These are phyloP conservation scores for Trichophyton equinum DNA, from an alignment of 2,329 filamentous ascomycete genomes.

Conservation along the genomic window DNA sequence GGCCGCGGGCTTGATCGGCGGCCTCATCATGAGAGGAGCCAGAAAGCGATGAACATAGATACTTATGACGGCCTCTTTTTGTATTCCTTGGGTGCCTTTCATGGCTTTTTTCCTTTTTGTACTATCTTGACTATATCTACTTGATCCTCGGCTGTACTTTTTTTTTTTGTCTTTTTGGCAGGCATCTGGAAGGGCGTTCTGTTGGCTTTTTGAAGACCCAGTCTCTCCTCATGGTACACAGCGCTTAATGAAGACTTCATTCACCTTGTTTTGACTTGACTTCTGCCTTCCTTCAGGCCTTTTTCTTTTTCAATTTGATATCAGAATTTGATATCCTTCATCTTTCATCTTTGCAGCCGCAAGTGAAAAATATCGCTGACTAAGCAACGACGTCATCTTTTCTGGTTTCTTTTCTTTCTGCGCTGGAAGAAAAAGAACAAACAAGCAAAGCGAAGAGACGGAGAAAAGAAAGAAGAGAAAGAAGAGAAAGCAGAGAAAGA, in stretches of 20 bases:
- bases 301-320: background rate
- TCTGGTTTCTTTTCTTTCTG: background rate
- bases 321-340: background rate
- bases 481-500: background rate
- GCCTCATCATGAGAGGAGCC: constrained; percentile 66
- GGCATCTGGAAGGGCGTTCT: background rate
- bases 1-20: constrained; percentile 83
- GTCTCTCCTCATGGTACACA: background rate
- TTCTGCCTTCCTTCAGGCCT: background rate
- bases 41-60: constrained; percentile 40
- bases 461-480: background rate
- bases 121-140: background rate
- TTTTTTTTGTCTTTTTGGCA: background rate
- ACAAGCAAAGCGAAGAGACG: background rate
- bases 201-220: background rate
- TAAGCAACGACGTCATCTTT: background rate
- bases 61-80: background rate
- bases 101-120: background rate
- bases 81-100: background rate
- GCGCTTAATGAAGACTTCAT: background rate
- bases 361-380: background rate
- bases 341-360: background rate
- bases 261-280: background rate
- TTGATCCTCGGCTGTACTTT: background rate
- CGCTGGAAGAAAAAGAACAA: background rate